Percentiles rank a stretch among this genome's conserved stretches.
These are phyloP conservation scores for Aspergillus quadricinctus DNA, from an alignment of 2,329 filamentous ascomycete genomes.

Conservation along the genomic window DNA sequence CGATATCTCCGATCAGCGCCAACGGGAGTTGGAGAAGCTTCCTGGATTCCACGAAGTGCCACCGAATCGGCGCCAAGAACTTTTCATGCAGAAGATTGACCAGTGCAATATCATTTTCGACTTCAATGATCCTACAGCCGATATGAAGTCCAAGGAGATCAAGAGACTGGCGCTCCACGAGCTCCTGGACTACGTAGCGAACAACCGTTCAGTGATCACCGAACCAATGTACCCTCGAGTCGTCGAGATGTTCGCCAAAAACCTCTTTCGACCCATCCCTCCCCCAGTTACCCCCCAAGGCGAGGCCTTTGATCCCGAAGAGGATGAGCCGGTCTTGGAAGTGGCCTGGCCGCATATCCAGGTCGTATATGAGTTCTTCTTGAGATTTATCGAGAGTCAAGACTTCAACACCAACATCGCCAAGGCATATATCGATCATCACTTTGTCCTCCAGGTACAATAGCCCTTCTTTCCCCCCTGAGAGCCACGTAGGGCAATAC, in stretches of 20 bases:
- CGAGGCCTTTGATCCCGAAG: conserved; percentile 96
- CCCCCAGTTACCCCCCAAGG: conserved; percentile 97
- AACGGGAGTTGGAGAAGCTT: conserved; percentile 90
- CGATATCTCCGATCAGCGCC: conserved; percentile 87
- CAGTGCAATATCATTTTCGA: conserved; percentile 99
- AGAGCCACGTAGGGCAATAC: background rate
- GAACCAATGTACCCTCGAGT: conserved; percentile 98
- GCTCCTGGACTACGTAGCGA: conserved; percentile 94
- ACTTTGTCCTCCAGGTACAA: conserved; percentile 77
- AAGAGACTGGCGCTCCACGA: conserved; percentile 95
- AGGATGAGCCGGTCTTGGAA: conserved; percentile 95
- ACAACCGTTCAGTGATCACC: conserved; percentile 96
- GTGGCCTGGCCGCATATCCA: conserved; percentile 99
- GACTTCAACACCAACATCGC: conserved; percentile 99
- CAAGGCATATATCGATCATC: conserved; percentile 97
- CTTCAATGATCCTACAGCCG: conserved; percentile 95
- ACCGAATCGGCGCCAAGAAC: conserved; percentile 86
- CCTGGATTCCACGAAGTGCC: conserved; percentile 97
- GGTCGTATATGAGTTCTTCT: conserved; percentile 98
- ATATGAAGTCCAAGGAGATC: conserved; percentile 99
- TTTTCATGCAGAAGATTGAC: conserved; percentile 99
- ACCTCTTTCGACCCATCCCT: conserved; percentile 93
- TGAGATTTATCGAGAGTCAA: conserved; percentile 97
- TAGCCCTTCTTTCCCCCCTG: background rate
- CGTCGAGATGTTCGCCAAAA: conserved; percentile 99